phyloP scores from a whole-genome alignment of 139 green algal species.

The Micractinium conductrix region DNA sequence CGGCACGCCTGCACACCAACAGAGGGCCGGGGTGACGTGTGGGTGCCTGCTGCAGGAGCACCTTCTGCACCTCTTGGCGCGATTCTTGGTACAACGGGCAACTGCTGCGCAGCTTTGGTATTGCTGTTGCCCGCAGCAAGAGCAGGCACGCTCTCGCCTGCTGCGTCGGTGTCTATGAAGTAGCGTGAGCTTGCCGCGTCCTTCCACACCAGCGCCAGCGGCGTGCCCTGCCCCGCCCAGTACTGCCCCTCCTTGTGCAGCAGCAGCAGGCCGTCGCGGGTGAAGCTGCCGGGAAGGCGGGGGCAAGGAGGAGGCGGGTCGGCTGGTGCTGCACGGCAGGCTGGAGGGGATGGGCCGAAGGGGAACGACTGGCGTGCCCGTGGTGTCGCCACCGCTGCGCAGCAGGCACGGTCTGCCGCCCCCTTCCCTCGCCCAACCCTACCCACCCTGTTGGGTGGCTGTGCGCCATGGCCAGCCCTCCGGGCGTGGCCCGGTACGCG shows the following conservation, averaged over 20 bases:
- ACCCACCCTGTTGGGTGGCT: constrained; percentile 7
- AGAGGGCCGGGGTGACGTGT: too few species aligned
- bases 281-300: neutral
- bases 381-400: neutral
- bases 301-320: neutral
- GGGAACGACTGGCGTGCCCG: neutral
- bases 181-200: constrained; percentile 79
- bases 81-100: too few species aligned
- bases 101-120: too few species aligned
- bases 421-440: too few species aligned
- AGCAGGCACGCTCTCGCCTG: neutral
- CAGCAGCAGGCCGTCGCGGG: constrained; percentile 78
- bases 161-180: constrained; percentile 71
- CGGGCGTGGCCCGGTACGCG: constrained; percentile 22
- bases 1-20: constrained; percentile 32
- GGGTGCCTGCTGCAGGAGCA: too few species aligned
- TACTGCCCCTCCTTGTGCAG: constrained; percentile 86
- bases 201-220: constrained; percentile 93
- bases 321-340: too few species aligned
- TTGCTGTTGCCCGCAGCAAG: too few species aligned
- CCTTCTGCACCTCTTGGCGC: too few species aligned
- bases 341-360: too few species aligned
- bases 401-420: neutral
- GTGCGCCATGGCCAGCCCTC: constrained; percentile 25
- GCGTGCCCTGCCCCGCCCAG: constrained; percentile 58